Percentiles rank a stretch among this genome's conserved stretches.
Evolutionary conservation across 805 yeast genomes (phyloP).

Genomic region (Priceomyces carsonii): DNA sequence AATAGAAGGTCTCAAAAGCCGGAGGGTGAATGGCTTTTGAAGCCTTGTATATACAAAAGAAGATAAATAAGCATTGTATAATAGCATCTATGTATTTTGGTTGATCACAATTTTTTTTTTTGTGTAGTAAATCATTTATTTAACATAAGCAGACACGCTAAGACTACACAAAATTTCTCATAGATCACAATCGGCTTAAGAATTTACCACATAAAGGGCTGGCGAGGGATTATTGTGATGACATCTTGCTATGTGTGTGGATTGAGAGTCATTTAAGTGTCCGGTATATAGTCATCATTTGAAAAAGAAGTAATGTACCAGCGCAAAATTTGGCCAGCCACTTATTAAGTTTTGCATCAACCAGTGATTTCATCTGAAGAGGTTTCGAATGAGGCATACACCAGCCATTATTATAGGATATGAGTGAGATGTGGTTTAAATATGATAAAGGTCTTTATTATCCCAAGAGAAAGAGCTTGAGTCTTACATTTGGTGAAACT

Average conservation of each 20-base stretch:
- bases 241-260: no score
- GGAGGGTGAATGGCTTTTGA: constrained; percentile 86
- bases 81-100: no score
- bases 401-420: constrained; percentile 5
- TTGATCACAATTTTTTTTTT: no score
- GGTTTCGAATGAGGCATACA: constrained; percentile 4
- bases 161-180: no score
- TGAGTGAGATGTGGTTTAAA: not conserved
- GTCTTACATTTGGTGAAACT: not conserved
- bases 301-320: no score
- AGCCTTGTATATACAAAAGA: constrained; percentile 95
- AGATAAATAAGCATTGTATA: no score
- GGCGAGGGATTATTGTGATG: no score
- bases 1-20: constrained; percentile 53
- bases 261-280: no score
- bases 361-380: not conserved
- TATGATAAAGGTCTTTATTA: not conserved
- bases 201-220: no score
- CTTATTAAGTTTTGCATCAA: constrained; percentile 1
- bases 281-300: no score
- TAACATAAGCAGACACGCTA: no score
- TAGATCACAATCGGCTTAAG: no score
- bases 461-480: not conserved
- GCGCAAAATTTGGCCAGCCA: constrained; percentile 3
- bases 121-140: not conserved